Evolutionary conservation across 1,284 basidiomycete species (phyloP), one percentile per base, ranked within the genome.

Genomic region (Trametes polyzona): DNA sequence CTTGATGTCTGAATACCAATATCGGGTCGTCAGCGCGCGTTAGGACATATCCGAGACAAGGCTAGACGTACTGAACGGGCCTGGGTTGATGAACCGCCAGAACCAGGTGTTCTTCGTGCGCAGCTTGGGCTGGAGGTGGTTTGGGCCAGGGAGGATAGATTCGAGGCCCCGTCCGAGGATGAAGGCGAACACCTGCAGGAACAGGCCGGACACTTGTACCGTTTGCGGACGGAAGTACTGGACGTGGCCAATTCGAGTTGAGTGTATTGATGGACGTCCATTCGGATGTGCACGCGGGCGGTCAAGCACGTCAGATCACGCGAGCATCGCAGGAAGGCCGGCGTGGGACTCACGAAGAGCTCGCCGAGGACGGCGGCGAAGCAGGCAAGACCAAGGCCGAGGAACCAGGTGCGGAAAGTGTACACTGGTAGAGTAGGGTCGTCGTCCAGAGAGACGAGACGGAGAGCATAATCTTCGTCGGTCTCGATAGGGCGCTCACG

Each of bases 321-420:
- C 39, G 50, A 33, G 24, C 14, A 51, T n/a, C 24, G n/a, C 16
- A 23, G n/a, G 14, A 46, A 14, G 40, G n/a, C 3, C 16, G 10
- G 19, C 4, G 21, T 23, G 26, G 11, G 30, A 71, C 78, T 33
- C 66, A 82, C 81, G 67, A 84, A 83, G 53, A 84, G 81, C 65
- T 83, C 81, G 17, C 82, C 82, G 11, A 86, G 74, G 8, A 84
- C 81, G 30, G 83, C 76, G 16, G 79, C 81, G 67, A 85, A 83
- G 61, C 80, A 81, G 4, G 81, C 74, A 3, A 84, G 74, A 4
- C 83, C 73, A 16, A 78, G 51, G 52, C 78, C 76, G 48, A 79
- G 71, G 69, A 81, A 76, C 69, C 83, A 69, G 75, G 73, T 70
- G 66, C 83, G 72, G 68, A 81, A 77, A 7, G 81, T 81, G 61